Conservation (phyloP, 768 basidiomycete species). For the Cyclocybe cylindracea region DNA sequence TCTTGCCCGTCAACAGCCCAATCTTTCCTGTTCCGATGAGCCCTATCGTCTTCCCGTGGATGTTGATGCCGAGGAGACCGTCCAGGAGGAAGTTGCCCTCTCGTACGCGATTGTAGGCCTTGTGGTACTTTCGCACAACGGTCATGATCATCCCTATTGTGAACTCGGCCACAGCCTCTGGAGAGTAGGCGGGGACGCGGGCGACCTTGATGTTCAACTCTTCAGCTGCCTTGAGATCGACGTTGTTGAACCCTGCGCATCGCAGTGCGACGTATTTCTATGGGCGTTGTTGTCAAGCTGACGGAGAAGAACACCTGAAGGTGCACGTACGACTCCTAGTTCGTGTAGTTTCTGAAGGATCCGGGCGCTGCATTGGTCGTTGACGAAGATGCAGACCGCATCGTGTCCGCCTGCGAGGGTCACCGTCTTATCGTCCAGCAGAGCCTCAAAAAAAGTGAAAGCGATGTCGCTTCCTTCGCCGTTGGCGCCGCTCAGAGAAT, state of each 20-base stretch:
- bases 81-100: slow-evolving; percentile 49
- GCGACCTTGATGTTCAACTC: slow-evolving; percentile 36
- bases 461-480: slow-evolving; percentile 26
- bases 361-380: slow-evolving; percentile 38
- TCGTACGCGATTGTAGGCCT: slow-evolving; percentile 44
- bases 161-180: slow-evolving; percentile 46
- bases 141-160: slow-evolving; percentile 48
- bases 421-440: slow-evolving; percentile 35
- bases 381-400: slow-evolving; percentile 44
- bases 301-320: neutral
- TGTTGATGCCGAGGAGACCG: slow-evolving; percentile 42
- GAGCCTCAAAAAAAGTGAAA: slow-evolving; percentile 39
- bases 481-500: slow-evolving; percentile 30
- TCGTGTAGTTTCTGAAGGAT: slow-evolving; percentile 32
- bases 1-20: slow-evolving; percentile 42
- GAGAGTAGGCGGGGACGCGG: slow-evolving; percentile 44
- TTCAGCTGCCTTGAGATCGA: slow-evolving; percentile 33
- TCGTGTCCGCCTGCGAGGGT: slow-evolving; percentile 37
- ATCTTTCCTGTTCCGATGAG: slow-evolving; percentile 47
- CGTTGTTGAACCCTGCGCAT: slow-evolving; percentile 45
- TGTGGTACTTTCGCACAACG: slow-evolving; percentile 46
- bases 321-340: slow-evolving; percentile 34
- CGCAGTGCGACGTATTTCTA: slow-evolving; percentile 43
- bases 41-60: slow-evolving; percentile 42
- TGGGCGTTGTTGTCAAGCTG: neutral